Conservation (phyloP, 2,329 filamentous ascomycete species). For the Penicillium palitans region DNA sequence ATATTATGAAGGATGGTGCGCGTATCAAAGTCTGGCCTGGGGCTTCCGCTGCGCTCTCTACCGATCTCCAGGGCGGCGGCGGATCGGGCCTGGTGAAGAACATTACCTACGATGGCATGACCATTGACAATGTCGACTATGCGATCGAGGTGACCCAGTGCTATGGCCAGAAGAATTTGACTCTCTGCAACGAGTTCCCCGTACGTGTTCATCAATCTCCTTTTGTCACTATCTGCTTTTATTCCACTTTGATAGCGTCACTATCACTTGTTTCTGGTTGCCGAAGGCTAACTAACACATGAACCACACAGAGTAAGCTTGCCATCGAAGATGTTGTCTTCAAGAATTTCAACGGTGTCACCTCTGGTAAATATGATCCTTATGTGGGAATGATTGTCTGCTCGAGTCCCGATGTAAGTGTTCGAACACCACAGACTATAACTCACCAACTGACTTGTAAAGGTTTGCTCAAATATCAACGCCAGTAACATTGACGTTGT, state of each 20-base stretch:
- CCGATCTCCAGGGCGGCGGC: constrained; percentile 65
- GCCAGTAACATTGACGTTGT: constrained; percentile 49
- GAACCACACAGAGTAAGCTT: constrained; percentile 40
- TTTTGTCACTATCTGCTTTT: neutral
- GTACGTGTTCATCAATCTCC: constrained; percentile 33
- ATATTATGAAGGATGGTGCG: constrained; percentile 56
- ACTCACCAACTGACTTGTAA: neutral
- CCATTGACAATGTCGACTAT: constrained; percentile 63
- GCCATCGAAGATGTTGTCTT: constrained; percentile 59
- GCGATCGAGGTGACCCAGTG: constrained; percentile 66
- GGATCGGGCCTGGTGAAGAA: constrained; percentile 64
- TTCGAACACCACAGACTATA: neutral
- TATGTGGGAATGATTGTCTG: constrained; percentile 52
- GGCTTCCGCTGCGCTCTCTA: constrained; percentile 54
- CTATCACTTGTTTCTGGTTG: neutral
- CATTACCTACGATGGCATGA: constrained; percentile 65
- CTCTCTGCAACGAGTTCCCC: constrained; percentile 60
- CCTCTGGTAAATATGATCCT: constrained; percentile 48
- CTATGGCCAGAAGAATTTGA: constrained; percentile 63
- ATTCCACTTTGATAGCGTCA: neutral
- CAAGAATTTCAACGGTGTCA: constrained; percentile 58
- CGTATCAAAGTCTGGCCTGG: constrained; percentile 75
- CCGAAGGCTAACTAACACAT: constrained; percentile 1
- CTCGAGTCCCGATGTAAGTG: constrained; percentile 51
- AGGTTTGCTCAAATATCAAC: constrained; percentile 51